phyloP scores from a whole-genome alignment of 805 yeast genomes.

The Komagataella pastoris region DNA sequence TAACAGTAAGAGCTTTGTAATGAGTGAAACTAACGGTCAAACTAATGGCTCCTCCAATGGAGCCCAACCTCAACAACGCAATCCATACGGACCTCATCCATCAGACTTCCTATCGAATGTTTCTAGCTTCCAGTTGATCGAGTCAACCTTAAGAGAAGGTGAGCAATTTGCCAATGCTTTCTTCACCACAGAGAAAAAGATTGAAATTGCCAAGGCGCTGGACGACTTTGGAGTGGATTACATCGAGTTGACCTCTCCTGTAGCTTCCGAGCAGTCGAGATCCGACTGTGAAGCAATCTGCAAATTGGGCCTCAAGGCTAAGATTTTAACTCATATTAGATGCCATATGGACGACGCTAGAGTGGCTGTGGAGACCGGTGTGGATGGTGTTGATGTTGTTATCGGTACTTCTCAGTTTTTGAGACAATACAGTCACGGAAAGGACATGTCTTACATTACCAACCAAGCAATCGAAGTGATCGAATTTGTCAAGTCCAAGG shows the following conservation, averaged over 20 bases:
- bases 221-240: conserved; percentile 98
- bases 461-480: conserved; percentile 93
- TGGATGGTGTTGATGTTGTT: conserved; percentile 97
- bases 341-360: conserved; percentile 99
- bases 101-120: conserved; percentile 87
- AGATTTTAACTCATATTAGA: conserved; percentile 91
- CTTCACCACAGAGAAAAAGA: conserved; percentile 87
- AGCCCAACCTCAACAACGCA: conserved; percentile 23
- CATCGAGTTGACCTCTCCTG: conserved; percentile 95
- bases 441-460: conserved; percentile 96
- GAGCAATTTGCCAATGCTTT: conserved; percentile 98
- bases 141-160: conserved; percentile 94
- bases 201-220: conserved; percentile 91
- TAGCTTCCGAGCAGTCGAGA: conserved; percentile 90
- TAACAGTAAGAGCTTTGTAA: background rate
- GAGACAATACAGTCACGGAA: conserved; percentile 92
- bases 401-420: conserved; percentile 94
- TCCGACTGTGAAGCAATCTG: conserved; percentile 96
- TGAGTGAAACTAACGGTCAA: background rate
- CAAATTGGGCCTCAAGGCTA: conserved; percentile 90
- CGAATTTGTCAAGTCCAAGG: conserved; percentile 92
- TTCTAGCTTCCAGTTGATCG: conserved; percentile 78
- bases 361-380: conserved; percentile 96
- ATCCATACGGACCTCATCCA: conserved; percentile 95
- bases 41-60: background rate